Evolutionary conservation across 116 monocot genomes (phyloP).

Genomic region (Cymodocea nodosa): DNA sequence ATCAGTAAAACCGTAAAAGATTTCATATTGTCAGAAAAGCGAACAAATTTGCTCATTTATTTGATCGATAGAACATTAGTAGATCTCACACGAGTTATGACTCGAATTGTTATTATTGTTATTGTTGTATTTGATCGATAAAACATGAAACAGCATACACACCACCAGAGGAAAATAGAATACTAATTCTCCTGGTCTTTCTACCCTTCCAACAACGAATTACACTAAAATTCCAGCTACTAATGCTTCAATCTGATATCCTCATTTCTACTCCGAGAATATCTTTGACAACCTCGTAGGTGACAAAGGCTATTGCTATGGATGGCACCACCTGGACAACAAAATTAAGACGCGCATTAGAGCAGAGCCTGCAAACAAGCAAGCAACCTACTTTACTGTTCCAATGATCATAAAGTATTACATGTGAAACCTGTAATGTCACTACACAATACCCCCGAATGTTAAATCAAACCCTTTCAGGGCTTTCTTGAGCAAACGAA

Average conservation of each 20-base stretch:
- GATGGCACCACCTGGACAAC: slow-evolving; percentile 84
- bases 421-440: too few species aligned
- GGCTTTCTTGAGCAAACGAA: too few species aligned
- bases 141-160: background rate
- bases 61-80: background rate
- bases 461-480: too few species aligned
- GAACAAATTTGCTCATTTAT: background rate
- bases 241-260: slow-evolving; percentile 59
- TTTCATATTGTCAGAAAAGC: background rate
- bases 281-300: slow-evolving; percentile 89
- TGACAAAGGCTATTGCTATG: slow-evolving; percentile 94
- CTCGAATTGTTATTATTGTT: too few species aligned
- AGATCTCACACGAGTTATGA: too few species aligned
- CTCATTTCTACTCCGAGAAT: slow-evolving; percentile 93
- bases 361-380: too few species aligned
- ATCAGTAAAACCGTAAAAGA: too few species aligned
- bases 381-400: too few species aligned
- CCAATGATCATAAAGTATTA: too few species aligned
- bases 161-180: background rate
- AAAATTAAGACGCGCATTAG: background rate
- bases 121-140: background rate
- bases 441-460: too few species aligned
- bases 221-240: slow-evolving; percentile 3
- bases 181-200: background rate
- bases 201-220: slow-evolving; percentile 23